These are phyloP conservation scores for Chrysoporthe cubensis DNA, from an alignment of 2,329 filamentous ascomycete species.

Conservation along the genomic window DNA sequence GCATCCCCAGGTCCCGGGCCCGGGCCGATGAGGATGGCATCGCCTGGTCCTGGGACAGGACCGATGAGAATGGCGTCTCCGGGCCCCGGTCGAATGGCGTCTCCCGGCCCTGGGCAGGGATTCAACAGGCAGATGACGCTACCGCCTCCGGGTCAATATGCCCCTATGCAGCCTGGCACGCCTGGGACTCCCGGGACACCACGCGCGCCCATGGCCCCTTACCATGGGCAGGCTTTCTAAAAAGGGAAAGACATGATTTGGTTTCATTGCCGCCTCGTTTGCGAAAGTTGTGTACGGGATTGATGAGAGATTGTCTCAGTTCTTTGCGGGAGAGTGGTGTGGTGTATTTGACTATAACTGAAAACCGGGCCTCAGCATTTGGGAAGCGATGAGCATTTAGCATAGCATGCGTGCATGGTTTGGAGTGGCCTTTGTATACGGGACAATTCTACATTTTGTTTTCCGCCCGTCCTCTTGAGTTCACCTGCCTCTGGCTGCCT, in stretches of 20 bases:
- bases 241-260: too few species aligned
- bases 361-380: slow-evolving; percentile 2
- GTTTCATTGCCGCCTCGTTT: too few species aligned
- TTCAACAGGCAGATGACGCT: slow-evolving; percentile 26
- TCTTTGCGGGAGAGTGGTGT: not conserved
- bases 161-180: slow-evolving; percentile 35
- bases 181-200: slow-evolving; percentile 30
- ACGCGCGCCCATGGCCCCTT: slow-evolving; percentile 31
- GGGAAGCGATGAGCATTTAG: slow-evolving; percentile 21
- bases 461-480: not conserved
- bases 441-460: slow-evolving; percentile 7
- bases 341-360: too few species aligned
- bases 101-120: slow-evolving; percentile 30
- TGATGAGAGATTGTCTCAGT: not conserved
- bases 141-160: slow-evolving; percentile 29
- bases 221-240: slow-evolving; percentile 41
- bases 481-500: not conserved
- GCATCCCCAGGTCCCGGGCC: slow-evolving; percentile 14
- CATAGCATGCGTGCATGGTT: slow-evolving; percentile 29
- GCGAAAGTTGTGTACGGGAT: too few species aligned
- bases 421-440: slow-evolving; percentile 22
- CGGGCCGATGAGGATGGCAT: slow-evolving; percentile 27
- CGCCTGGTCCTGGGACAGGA: slow-evolving; percentile 21
- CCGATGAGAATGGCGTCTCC: slow-evolving; percentile 25
- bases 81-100: slow-evolving; percentile 22